Base-by-base conservation (phyloP, 805 yeast species). In the Metschnikowia baotianmanensis region DNA sequence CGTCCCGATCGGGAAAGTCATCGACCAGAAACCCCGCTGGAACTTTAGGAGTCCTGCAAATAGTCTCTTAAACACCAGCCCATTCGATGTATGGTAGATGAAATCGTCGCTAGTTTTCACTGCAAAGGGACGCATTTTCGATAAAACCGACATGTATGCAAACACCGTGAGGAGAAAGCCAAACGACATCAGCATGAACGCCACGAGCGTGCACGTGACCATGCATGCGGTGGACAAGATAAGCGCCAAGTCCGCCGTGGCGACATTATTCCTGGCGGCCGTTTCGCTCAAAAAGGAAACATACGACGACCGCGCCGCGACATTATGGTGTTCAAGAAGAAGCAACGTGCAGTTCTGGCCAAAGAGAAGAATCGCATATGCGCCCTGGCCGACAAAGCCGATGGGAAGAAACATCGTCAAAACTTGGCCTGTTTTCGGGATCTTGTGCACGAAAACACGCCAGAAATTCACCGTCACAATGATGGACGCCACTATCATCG, bases 1-100 rank as follows among this genome's bases (percentile, higher is more conserved):
- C 6, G 65, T 86, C 2, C 96, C 96, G 52, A 88, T 54, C 4
- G 96, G 96, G 81, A 89, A 89, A 48, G 96, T 85, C 69, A 85
- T 76, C 13, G 89, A 80, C 96, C 96, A 86, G 78, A 55, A 59
- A 1, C 56, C 54, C 12, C 50, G 47, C 35, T 45, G 52, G 37
- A 57, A 59, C 35, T 32, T 38, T 26, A 59, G 47, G 27, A 53
- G 43, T 16, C 58, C 63, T 27, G 50, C 37, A 26, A 51, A 42
- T 21, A 27, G 12, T 25, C 46, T 28, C 31, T 39, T 40, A 30
- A 47, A 16, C 21, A 28, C 25, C 38, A 36, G 23, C 26, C 31
- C 22, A 47, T 36, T 44, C n/a, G 26, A n/a, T 17, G 50, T 44
- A 4, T 23, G 40, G 44, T 57, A 59, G 7, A 58, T 41, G 29